Evolutionary conservation across 2,329 filamentous ascomycete species (phyloP), one percentile per base, ranked within the genome.

Genomic region (Ceratocystis ficicola): DNA sequence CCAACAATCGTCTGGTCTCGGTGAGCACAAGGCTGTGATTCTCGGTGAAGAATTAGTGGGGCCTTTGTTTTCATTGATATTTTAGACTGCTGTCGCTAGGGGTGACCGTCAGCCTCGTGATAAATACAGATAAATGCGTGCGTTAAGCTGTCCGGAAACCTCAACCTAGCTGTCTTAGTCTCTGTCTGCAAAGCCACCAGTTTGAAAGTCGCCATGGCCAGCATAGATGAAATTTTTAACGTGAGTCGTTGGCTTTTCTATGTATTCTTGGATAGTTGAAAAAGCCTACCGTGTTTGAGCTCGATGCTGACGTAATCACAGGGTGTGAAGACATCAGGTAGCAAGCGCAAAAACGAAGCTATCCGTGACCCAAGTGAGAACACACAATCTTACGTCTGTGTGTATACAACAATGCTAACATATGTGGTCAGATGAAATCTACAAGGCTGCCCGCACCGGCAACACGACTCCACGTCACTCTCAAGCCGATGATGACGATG

Each of bases 311-410:
- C 55, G n/a, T 59, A 32, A n/a, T 17, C 28, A n/a, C 25, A 67
- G 66, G 59, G 66, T 64, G 63, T 30, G 44, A 52, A 41, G n/a
- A 17, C 46, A n/a, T 65, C 52, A 10, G 64, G 59, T 65, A 81
- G 79, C 76, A 88, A 88, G 73, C 81, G 85, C 70, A 87, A 86
- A 74, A 76, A 85, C 65, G 84, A 86, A 68, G 78, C 82, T 20
- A 74, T 84, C 68, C 79, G 79, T 71, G 83, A 87, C 73, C 83
- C 84, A 68, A 85, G 84, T 87, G 73, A 69, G 36, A 41, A 41
- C 15, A 41, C 36, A 41, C 10, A 15, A 12, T 41, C 12, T 41
- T 41, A 10, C 12, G 12, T 3, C 36, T 15, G 1, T 12, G 36
- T 41, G 36, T 10, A 1, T 41, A 41, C 4, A 15, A 41, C 3